These are phyloP conservation scores for Vaucheria bursata DNA, from an alignment of 352 stramenopile genomes.

Conservation along the genomic window DNA sequence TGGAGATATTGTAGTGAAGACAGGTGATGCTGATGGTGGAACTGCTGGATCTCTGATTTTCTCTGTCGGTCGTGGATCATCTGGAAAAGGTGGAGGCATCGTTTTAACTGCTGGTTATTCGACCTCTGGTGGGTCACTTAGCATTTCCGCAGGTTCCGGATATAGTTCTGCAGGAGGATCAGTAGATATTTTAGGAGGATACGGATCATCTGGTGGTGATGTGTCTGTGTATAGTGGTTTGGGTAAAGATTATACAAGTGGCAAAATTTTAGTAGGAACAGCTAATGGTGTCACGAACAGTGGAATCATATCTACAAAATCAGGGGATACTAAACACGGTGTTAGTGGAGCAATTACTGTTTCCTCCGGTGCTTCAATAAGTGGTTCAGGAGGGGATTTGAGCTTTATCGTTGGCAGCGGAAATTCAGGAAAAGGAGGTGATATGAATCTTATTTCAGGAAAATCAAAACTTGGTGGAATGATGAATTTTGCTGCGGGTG, in stretches of 20 bases:
- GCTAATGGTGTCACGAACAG: conserved; percentile 27
- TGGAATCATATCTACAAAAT: conserved; percentile 33
- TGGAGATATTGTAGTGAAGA: too few species aligned
- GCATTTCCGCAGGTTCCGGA: too few species aligned
- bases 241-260: conserved; percentile 15
- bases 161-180: too few species aligned
- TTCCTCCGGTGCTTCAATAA: conserved; percentile 10
- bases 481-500: too few species aligned
- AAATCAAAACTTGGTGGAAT: conserved; percentile 3
- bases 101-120: neutral
- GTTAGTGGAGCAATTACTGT: conserved; percentile 36
- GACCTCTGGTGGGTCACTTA: too few species aligned
- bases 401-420: conserved; percentile 30
- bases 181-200: too few species aligned
- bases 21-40: too few species aligned
- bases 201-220: neutral
- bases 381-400: conserved; percentile 27
- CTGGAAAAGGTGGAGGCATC: neutral
- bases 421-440: conserved; percentile 32
- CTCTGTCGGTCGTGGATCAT: neutral
- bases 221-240: neutral
- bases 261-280: conserved; percentile 19
- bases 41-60: too few species aligned
- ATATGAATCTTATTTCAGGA: conserved; percentile 23
- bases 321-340: conserved; percentile 27